These are phyloP conservation scores for Ceratocystis eucalypticola DNA, from an alignment of 2,329 filamentous ascomycete species.

Conservation along the genomic window DNA sequence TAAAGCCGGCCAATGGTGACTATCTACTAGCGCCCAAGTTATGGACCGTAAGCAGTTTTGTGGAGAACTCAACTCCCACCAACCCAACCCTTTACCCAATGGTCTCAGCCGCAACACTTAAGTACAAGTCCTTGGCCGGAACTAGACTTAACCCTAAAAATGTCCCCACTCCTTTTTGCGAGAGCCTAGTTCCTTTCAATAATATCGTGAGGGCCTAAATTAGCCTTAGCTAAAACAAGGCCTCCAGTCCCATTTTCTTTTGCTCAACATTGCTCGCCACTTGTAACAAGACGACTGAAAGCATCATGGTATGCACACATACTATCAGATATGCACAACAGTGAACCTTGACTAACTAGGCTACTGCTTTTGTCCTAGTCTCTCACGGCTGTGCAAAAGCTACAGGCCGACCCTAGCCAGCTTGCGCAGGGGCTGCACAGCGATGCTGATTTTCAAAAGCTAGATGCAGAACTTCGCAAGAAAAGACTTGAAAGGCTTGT, in stretches of 20 bases:
- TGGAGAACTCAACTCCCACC: neutral
- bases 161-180: neutral
- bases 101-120: neutral
- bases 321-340: neutral
- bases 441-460: slow-evolving; percentile 19
- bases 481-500: slow-evolving; percentile 19
- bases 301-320: neutral
- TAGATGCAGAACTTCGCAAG: slow-evolving; percentile 19
- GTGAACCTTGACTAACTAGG: neutral
- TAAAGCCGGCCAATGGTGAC: neutral
- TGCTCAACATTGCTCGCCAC: neutral
- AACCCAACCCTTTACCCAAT: neutral
- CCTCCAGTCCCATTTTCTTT: neutral
- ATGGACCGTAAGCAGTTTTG: neutral
- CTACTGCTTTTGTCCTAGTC: neutral
- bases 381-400: slow-evolving; percentile 12
- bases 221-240: neutral
- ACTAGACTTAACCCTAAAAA: no score
- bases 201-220: neutral
- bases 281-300: neutral
- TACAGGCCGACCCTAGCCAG: slow-evolving; percentile 17
- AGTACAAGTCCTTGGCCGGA: no score
- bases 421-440: slow-evolving; percentile 18
- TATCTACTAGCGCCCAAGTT: neutral
- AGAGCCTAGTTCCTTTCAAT: neutral